phyloP scores from a whole-genome alignment of 495 filamentous ascomycete genomes.

The Trichocladium antarcticum region DNA sequence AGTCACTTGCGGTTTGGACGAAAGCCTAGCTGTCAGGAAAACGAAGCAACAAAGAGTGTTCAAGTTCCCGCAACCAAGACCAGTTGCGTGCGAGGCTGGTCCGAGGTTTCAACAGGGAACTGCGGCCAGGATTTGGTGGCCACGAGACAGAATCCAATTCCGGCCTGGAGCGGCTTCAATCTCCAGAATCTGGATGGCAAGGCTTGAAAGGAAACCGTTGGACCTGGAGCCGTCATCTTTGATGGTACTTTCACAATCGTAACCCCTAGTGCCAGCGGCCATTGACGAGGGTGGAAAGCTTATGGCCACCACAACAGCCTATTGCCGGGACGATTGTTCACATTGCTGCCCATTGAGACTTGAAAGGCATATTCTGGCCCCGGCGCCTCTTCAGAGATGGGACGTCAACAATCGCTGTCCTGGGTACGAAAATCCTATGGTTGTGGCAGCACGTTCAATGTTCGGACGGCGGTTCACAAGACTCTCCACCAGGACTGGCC shows the following conservation, averaged over 20 bases:
- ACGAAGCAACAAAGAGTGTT: neutral
- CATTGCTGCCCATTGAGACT: no score
- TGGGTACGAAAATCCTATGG: no score
- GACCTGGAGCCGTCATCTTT: neutral
- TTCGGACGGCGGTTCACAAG: neutral
- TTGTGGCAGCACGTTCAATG: no score
- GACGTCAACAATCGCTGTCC: neutral
- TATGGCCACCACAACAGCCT: no score
- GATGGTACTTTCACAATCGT: neutral
- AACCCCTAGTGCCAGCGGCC: neutral
- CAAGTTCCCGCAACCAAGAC: no score
- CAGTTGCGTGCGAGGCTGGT: neutral
- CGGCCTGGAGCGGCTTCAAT: neutral
- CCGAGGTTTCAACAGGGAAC: neutral
- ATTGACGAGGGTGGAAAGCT: no score
- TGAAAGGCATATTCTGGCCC: no score
- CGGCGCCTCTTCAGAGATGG: no score
- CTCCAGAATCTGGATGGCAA: neutral
- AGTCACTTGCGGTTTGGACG: neutral
- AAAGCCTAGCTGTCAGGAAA: neutral
- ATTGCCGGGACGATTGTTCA: no score
- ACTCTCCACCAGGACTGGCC: neutral
- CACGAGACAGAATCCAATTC: neutral
- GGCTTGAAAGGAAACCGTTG: neutral
- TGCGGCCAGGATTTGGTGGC: neutral